Base-by-base conservation (phyloP, 179 eudicot genomes). In the Spergularia azorica region DNA sequence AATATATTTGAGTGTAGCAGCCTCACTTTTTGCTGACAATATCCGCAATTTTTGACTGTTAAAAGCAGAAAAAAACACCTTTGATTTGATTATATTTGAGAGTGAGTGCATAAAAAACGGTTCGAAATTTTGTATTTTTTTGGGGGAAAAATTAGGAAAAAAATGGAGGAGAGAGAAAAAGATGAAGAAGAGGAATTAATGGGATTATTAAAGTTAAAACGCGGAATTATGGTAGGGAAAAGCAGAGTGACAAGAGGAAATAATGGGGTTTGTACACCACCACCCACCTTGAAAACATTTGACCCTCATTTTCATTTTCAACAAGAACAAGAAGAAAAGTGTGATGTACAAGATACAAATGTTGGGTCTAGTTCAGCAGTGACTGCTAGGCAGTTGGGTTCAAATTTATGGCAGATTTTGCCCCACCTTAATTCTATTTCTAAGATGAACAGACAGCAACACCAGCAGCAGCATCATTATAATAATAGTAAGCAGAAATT, bases 331-430 rank as follows among this genome's bases (percentile, higher is more conserved):
- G 46, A 70, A 46, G 26, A 26, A 21, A 67, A 67, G 32, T 67
- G 18, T 67, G n/a, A 11, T 69, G 41, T 38, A 57, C 5, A 36
- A 79, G 55, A 39, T 18, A 16, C 67, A 63, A 43, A 51, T 59
- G 78, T 83, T 77, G 63, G 83, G 38, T 78, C 39, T 36, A 68
- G 69, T 75, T 74, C 83, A 26, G 70, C 80, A 38, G 85, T 88
- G 38, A 83, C 93, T 52, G 93, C 97, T 4, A 88, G 98, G 83
- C 89, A 93, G 55, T 88, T 93, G 72, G 98, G 88, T 64, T 90
- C 98, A 46, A 84, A 89, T 63, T 80, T 90, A 63, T 93, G 95
- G 95, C 95, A 93, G 73, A 84, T 88, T 82, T 80, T 86, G 70
- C 94, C 93, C 4, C 91, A 90, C 46, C 66, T 83, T 68, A 64